Evolutionary conservation across 306 rosid genomes (phyloP).

Genomic region (Quercus bicolor): DNA sequence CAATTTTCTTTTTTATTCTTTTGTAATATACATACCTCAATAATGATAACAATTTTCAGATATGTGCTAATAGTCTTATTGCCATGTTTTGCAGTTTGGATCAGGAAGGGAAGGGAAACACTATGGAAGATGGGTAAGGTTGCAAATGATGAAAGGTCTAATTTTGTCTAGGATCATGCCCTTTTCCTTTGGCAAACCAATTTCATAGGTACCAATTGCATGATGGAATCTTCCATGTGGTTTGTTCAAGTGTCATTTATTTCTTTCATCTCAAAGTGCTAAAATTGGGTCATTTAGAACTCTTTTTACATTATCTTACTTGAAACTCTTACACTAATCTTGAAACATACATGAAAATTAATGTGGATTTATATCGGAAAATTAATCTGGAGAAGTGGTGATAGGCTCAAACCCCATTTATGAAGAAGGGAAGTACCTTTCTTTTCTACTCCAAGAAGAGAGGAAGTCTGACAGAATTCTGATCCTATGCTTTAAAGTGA

Average conservation of each 20-base stretch:
- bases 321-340: background rate
- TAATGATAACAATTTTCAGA: background rate
- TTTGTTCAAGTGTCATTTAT: background rate
- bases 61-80: background rate
- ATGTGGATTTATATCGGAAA: background rate
- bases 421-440: background rate
- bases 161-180: background rate
- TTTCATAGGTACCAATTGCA: background rate
- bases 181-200: background rate
- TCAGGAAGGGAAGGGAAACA: background rate
- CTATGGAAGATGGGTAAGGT: background rate
- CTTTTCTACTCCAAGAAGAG: background rate
- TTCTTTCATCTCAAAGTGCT: background rate
- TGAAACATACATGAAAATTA: background rate
- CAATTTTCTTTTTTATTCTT: background rate
- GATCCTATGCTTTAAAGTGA: background rate
- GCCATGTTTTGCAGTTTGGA: background rate
- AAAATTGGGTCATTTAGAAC: background rate
- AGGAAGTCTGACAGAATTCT: background rate
- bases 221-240: background rate
- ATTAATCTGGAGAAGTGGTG: background rate
- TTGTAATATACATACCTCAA: background rate
- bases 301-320: background rate
- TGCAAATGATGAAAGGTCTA: background rate
- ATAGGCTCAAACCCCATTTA: background rate